These are phyloP conservation scores for Xylaria sp. DNA, from an alignment of 2,329 filamentous ascomycete species.

Conservation along the genomic window DNA sequence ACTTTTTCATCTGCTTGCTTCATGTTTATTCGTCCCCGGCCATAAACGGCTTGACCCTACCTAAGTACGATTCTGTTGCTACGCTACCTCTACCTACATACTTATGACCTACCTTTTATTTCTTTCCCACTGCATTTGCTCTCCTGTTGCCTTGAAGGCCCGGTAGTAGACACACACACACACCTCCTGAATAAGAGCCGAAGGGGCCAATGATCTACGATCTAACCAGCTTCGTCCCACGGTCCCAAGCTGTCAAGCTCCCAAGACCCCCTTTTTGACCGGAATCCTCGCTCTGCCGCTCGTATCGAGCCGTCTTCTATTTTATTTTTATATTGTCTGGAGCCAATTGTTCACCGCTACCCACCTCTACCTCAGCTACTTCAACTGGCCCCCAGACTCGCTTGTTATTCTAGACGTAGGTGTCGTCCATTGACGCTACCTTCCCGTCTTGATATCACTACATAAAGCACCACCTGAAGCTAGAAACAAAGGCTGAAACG, in stretches of 20 bases:
- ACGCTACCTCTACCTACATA: background rate
- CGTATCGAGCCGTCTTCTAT: background rate
- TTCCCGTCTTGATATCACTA: conserved; percentile 25
- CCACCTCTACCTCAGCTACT: background rate
- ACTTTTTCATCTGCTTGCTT: background rate
- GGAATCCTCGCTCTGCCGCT: conserved; percentile 7
- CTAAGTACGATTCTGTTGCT: background rate
- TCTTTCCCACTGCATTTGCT: conserved; percentile 14
- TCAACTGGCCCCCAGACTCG: conserved; percentile 6
- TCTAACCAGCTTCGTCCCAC: conserved; percentile 15
- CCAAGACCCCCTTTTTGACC: conserved; percentile 7
- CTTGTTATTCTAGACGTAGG: conserved; percentile 9
- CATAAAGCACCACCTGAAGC: conserved; percentile 15
- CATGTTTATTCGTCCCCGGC: background rate
- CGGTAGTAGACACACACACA: background rate
- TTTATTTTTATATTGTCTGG: background rate
- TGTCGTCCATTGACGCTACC: conserved; percentile 14
- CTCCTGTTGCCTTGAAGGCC: background rate
- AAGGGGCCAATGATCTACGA: conserved; percentile 13
- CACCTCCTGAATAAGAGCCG: conserved; percentile 16
- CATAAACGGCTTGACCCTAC: background rate
- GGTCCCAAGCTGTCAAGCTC: conserved; percentile 19
- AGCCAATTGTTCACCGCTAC: background rate
- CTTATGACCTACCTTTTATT: background rate
- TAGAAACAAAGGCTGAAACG: conserved; percentile 22